These are phyloP conservation scores for Melaleuca quinquenervia DNA, from an alignment of 345 rosid genomes.

Conservation along the genomic window DNA sequence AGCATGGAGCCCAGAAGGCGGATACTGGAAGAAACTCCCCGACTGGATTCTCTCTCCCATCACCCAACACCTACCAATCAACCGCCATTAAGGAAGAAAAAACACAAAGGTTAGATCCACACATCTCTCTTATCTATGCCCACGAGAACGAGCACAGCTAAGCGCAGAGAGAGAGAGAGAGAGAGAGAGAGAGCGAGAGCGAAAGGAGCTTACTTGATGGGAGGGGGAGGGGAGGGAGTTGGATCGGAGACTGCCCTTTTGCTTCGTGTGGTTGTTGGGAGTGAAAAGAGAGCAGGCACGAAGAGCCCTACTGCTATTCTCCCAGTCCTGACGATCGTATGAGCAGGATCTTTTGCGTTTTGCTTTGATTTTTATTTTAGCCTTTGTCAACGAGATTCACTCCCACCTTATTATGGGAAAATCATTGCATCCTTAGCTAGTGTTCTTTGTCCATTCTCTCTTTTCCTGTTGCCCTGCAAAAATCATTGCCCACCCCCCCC, in stretches of 20 bases:
- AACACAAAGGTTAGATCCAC: neutral
- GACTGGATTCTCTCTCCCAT: constrained; percentile 89
- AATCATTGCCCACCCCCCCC: neutral
- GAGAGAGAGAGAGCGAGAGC: neutral
- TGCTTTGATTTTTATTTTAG: neutral
- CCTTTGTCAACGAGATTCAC: neutral
- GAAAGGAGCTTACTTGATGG: neutral
- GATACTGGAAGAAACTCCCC: constrained; percentile 80
- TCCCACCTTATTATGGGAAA: neutral
- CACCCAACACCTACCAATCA: constrained; percentile 8
- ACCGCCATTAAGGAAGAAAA: neutral
- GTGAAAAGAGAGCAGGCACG: neutral
- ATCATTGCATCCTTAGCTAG: neutral
- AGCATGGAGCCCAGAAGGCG: constrained; percentile 69
- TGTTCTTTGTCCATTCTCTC: neutral
- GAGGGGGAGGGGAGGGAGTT: neutral
- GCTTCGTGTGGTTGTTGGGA: neutral
- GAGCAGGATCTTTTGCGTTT: neutral
- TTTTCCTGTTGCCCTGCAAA: neutral
- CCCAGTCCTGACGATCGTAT: neutral
- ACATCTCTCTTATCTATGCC: neutral
- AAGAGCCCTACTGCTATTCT: neutral
- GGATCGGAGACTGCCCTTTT: neutral
- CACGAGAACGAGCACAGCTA: neutral
- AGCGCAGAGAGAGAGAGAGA: neutral